Percentiles rank a stretch among this genome's conserved stretches.
Conservation (phyloP, 208 protist genomes). For the Leishmania arabica region DNA sequence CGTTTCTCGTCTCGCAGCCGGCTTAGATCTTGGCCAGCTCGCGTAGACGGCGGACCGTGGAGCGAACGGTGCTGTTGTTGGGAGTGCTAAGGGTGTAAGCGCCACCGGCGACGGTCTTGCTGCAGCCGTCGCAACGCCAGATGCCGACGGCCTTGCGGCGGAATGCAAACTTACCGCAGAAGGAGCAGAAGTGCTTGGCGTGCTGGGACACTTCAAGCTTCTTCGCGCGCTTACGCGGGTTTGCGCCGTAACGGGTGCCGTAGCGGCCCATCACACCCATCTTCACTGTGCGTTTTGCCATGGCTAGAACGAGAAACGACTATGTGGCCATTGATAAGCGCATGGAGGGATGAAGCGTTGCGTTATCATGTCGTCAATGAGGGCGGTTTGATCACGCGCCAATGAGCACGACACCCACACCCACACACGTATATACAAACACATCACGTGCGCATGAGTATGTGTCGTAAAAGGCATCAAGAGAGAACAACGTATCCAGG, state of each 20-base stretch:
- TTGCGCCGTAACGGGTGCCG: slow-evolving; percentile 99
- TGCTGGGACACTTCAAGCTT: slow-evolving; percentile 99
- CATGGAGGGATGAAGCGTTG: not conserved
- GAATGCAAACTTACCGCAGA: slow-evolving; percentile 99
- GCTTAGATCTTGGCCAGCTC: slow-evolving; percentile 90
- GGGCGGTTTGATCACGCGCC: not conserved
- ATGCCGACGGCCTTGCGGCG: slow-evolving; percentile 98
- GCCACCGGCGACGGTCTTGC: slow-evolving; percentile 97
- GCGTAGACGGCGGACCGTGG: slow-evolving; percentile 98
- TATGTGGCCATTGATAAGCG: not conserved
- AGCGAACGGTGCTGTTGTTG: slow-evolving; percentile 97
- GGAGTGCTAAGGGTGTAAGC: slow-evolving; percentile 96
- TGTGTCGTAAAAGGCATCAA: not conserved
- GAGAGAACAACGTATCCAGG: not conserved
- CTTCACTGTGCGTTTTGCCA: slow-evolving; percentile 99
- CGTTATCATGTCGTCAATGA: not conserved
- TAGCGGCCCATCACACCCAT: slow-evolving; percentile 99
- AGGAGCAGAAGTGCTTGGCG: slow-evolving; percentile 98
- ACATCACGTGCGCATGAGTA: not conserved
- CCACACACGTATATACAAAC: not conserved
- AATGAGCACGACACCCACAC: not conserved
- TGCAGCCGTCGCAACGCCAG: slow-evolving; percentile 98
- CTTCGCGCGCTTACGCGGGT: slow-evolving; percentile 98
- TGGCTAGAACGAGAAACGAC: slow-evolving; percentile 27
- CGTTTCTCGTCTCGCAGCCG: not conserved